A percentile compares a stretch with the other conserved stretches of the same genome.
Evolutionary conservation across 2,329 filamentous ascomycete genomes (phyloP).

Genomic region (Aspergillus amoenus): DNA sequence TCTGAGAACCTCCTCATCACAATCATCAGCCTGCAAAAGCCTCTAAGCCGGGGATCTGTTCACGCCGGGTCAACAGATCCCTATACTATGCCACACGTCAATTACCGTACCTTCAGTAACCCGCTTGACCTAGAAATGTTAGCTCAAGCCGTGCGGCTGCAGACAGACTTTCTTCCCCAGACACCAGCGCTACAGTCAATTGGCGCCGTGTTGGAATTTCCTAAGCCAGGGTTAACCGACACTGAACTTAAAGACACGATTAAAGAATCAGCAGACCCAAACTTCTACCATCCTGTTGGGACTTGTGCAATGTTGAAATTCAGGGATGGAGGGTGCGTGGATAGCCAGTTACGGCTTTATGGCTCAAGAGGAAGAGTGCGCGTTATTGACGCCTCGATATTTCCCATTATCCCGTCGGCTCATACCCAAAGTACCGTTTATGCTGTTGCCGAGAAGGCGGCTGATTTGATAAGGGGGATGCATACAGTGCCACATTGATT

Average conservation of each 20-base stretch:
- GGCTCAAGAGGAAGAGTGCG: neutral
- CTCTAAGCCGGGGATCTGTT: neutral
- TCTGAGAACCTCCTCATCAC: constrained; percentile 1
- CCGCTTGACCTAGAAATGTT: neutral
- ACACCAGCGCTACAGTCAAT: neutral
- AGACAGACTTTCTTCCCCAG: neutral
- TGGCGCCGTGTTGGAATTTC: neutral
- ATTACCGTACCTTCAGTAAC: constrained; percentile 2
- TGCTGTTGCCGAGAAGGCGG: constrained; percentile 4
- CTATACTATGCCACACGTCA: neutral
- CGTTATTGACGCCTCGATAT: neutral
- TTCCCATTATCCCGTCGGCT: neutral
- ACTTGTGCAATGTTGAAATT: neutral
- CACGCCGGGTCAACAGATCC: neutral
- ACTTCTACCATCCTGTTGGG: constrained; percentile 1
- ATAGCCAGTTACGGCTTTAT: neutral
- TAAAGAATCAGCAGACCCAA: neutral
- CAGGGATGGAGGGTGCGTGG: constrained; percentile 3
- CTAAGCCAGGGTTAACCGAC: neutral
- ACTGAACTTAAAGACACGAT: neutral
- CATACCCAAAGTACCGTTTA: constrained; percentile 4
- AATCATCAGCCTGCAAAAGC: constrained; percentile 5
- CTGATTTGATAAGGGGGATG: neutral
- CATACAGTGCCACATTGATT: no score
- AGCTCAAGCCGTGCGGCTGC: neutral